Evolutionary conservation across 495 filamentous ascomycete species (phyloP), one percentile per base, ranked within the genome.

Genomic region (Penicillium soppii): DNA sequence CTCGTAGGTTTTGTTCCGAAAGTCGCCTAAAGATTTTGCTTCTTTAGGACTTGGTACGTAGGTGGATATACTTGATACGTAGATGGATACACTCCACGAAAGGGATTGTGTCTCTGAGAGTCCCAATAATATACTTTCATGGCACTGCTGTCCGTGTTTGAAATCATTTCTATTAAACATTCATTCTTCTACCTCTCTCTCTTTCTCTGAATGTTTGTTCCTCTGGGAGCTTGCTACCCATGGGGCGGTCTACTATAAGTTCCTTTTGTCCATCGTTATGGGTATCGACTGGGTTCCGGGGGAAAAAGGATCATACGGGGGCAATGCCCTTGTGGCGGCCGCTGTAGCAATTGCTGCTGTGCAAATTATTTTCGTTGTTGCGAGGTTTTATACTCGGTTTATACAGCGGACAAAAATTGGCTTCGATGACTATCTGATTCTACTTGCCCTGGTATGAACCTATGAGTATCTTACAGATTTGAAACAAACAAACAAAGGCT

Each of bases 381-480:
- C 62, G n/a, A 63, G 66, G n/a, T 59, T 68, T 27, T 52, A 57
- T 42, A 64, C 66, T 42, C 57, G 68, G 35, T 56, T 53, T 36
- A 29, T 66, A 26, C 59, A 58, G 35, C 57, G 54, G 47, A 33
- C 58, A 7, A 32, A 44, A 4, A 35, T 54, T 25, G 54, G 50
- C 1, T n/a, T 56, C 10, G 68, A 71, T 54, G 68, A 71, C 27
- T 64, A 63, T 35, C 57, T 69, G 23, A 57, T 71, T 7, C 26
- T 66, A 7, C 33, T 56, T 36, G 64, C 66, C 16, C 47, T 61
- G 45, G 65, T 66, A 40, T 32, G 29, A 3, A 32, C n/a, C n/a
- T n/a, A n/a, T n/a, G n/a, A n/a, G n/a, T n/a, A n/a, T n/a, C n/a
- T n/a, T n/a, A n/a, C n/a, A n/a, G n/a, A 15, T 12, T 23, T 15